phyloP scores from a whole-genome alignment of 2,329 filamentous ascomycete genomes.

The Hawksworthiomyces lignivorus region DNA sequence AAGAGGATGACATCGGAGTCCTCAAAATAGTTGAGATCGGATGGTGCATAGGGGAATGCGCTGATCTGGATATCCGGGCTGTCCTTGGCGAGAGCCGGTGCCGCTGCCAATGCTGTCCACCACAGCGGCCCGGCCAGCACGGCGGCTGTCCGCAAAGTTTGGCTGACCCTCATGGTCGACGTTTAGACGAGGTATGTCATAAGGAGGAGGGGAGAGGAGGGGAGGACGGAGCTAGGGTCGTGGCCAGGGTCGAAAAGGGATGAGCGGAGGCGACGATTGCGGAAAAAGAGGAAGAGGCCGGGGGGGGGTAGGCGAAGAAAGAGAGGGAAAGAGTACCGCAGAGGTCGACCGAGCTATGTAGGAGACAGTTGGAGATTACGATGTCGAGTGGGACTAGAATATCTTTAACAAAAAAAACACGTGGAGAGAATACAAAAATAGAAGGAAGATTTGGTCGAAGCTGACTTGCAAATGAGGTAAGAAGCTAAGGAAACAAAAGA shows the following conservation, averaged over 20 bases:
- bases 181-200: background rate
- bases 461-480: no score
- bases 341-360: no score
- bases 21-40: conserved; percentile 79
- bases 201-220: background rate
- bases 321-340: no score
- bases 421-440: no score
- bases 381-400: no score
- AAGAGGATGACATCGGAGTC: conserved; percentile 77
- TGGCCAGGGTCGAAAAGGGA: background rate
- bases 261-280: conserved; percentile 6
- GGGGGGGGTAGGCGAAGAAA: no score
- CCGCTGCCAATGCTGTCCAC: conserved; percentile 3
- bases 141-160: conserved; percentile 37
- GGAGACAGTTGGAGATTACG: no score
- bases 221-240: no score
- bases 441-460: no score
- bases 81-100: conserved; percentile 41
- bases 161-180: conserved; percentile 48
- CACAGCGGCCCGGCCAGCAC: conserved; percentile 41
- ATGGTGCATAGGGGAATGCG: conserved; percentile 58
- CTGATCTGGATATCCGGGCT: conserved; percentile 58
- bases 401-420: no score
- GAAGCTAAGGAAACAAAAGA: no score
- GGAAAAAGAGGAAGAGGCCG: no score